Evolutionary conservation across 108 stramenopile species (phyloP).

Genomic region (Poteriospumella lacustris): DNA sequence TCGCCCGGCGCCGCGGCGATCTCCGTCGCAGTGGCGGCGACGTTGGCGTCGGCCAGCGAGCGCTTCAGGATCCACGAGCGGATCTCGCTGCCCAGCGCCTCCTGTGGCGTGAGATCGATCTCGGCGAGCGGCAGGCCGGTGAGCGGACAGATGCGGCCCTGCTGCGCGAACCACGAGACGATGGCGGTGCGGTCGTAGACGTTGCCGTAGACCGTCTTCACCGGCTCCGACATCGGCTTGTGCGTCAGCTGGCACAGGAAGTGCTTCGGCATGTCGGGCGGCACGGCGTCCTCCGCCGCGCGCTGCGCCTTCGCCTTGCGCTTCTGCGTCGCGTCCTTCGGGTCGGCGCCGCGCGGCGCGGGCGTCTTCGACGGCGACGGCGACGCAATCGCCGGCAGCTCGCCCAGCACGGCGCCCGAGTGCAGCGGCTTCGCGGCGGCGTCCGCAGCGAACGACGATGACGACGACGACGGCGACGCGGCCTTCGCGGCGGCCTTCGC

Average conservation of each 20-base stretch:
- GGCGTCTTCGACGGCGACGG: constrained; percentile 27
- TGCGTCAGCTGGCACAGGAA: constrained; percentile 46
- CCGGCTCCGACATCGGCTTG: constrained; percentile 44
- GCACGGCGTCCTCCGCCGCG: constrained; percentile 26
- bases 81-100: background rate
- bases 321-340: constrained; percentile 7
- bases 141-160: constrained; percentile 54
- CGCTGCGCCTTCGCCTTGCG: background rate
- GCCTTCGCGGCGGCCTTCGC: background rate
- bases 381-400: constrained; percentile 36
- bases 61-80: background rate
- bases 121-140: constrained; percentile 37
- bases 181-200: constrained; percentile 48
- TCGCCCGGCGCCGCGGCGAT: background rate
- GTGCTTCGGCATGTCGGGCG: constrained; percentile 37
- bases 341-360: constrained; percentile 16
- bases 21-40: too few species aligned
- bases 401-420: constrained; percentile 43
- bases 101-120: constrained; percentile 1
- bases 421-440: constrained; percentile 30
- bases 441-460: constrained; percentile 26
- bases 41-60: background rate
- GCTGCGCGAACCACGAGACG: constrained; percentile 47
- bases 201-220: constrained; percentile 49
- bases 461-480: constrained; percentile 24